Evolutionary conservation across 83 land plant species (phyloP).

Genomic region (Diphasiastrum complanatum): DNA sequence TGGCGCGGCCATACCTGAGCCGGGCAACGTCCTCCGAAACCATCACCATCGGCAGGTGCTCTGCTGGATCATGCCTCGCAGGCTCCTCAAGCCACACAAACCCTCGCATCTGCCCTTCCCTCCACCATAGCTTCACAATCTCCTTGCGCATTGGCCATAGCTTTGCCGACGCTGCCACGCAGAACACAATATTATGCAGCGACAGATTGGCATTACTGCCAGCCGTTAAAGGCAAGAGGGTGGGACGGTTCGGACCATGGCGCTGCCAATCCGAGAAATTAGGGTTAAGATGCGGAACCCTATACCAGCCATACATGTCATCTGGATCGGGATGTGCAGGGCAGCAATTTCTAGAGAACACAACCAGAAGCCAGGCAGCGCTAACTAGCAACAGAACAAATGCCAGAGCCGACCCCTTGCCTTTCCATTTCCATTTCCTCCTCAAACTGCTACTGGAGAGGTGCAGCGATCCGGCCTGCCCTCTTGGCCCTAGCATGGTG

Average conservation of each 20-base stretch:
- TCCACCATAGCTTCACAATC: constrained; percentile 6
- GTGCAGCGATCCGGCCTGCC: too few relatives aligned
- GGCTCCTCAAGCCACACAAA: constrained; percentile 6
- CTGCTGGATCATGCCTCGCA: not conserved
- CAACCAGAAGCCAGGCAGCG: not conserved
- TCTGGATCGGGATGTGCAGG: not conserved
- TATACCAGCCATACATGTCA: not conserved
- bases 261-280: not conserved
- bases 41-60: not conserved
- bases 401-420: not conserved
- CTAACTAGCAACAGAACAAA: not conserved
- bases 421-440: too few relatives aligned
- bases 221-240: not conserved
- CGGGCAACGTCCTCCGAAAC: constrained; percentile 3
- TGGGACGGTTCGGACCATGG: not conserved
- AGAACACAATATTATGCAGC: constrained; percentile 2
- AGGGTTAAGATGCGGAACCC: not conserved
- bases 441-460: too few relatives aligned
- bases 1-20: not conserved
- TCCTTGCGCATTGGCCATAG: constrained; percentile 8
- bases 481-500: too few relatives aligned
- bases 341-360: not conserved
- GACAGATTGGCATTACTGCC: not conserved
- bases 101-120: too few relatives aligned
- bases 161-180: constrained; percentile 5